Evolutionary conservation across 495 filamentous ascomycete genomes (phyloP), one percentile per base, ranked within the genome.

Genomic region (Hypoxylon intermedium): DNA sequence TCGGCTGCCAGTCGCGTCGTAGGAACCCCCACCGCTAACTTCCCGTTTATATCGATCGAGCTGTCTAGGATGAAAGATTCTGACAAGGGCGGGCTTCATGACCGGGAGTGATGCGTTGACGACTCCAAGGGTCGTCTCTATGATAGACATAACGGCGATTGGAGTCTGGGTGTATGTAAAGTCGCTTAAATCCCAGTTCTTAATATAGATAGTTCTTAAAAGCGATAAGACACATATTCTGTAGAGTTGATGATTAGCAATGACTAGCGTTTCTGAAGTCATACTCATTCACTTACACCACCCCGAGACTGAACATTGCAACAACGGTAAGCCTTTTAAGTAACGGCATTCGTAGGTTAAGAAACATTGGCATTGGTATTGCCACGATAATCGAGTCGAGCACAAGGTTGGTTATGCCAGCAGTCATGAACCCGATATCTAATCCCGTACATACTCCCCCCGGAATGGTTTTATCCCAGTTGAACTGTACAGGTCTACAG

Each of bases 381-480:
- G 30, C 45, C 0, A 48, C 28, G 5, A 48, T 36, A 15, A 34
- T 34, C 0, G 23, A 11, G 45, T 48, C 45, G 16, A 48, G 3
- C 15, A 23, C 16, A 5, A 48, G 45, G 16, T 48, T 48, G 5
- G 31, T 36, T 6, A 48, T 48, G 1, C 45, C 45, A 7, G 45
- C 26, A 23, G 16, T 11, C 2, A 48, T 6, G 16, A 12, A 34
- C 0, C 28, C 16, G 15, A 9, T 34, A 34, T 5, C 2, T 16
- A 19, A 1, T 9, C 30, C 26, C 1, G 12, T 13, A 21, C 44
- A 48, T 9, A 3, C 19, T 1, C 45, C 45, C 9, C 18, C 45
- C 4, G 44, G 44, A 33, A 48, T 48, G 30, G 13, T 21, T 23
- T 48, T 33, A 36, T 48, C 45, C 45, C 45, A 48, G 5, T 34